Base-by-base conservation (phyloP, 208 protist genomes). In the Polymyxa betae region DNA sequence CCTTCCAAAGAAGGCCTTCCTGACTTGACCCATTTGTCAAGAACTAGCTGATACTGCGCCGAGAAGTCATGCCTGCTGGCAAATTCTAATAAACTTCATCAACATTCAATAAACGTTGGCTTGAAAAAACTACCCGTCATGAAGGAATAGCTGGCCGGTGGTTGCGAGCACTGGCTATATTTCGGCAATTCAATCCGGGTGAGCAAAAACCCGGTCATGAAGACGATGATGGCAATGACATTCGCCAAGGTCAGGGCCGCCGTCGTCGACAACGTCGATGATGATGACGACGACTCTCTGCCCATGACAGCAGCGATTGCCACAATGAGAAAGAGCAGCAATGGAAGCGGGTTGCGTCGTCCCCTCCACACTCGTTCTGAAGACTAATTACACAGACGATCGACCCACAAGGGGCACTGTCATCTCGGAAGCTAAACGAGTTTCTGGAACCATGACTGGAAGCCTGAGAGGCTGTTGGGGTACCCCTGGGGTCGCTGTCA, bases 171-270 rank as follows among this genome's bases (percentile, higher is more conserved):
- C 87, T 91, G 0, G 77, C 91, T 88, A 0, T 46, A 52, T 10
- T 45, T 24, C 43, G 90, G 89, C 5, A 94, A 40, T 45, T 90
- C 68, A 64, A 90, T 88, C 0, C 93, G 90, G 5, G 93, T 93
- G 43, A 94, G 92, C 5, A 95, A 77, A 60, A 95, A 95, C 24
- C 94, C 94, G 32, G 46, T 77, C 0, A 92, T 45, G 92, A 93
- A 95, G 88, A 94, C 89, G 32, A 89, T 91, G 32, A 94, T 32
- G 32, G 64, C 92, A 0, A 68, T 77, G 29, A 38, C 52, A 46
- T 94, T 91, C 24, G 93, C 66, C 0, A 89, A 49, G 5, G 45
- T 64, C 0, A 92, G 38, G 60, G n/a, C n/a, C n/a, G n/a, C n/a
- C n/a, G n/a, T n/a, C n/a, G n/a, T n/a, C n/a, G n/a, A n/a, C n/a